Evolutionary conservation across 1,139 yeast species (phyloP), one percentile per base, ranked within the genome.

Genomic region (Entelexis paramagnoliae): DNA sequence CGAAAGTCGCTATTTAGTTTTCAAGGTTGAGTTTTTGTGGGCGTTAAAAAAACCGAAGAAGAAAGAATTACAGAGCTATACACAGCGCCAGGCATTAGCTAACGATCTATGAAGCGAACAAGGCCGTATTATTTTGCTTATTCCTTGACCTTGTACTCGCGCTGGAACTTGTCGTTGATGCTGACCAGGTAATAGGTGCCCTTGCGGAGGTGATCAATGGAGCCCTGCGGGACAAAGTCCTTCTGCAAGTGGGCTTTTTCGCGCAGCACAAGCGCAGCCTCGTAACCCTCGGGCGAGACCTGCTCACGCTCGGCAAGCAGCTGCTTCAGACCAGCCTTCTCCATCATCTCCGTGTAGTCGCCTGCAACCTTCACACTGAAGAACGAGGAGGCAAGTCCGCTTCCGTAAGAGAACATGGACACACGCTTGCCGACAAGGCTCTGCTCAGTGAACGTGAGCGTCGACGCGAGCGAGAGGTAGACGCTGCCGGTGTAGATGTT

Each of bases 401-500:
- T 91, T 60, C 99, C 99, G 70, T 93, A 93, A 26, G 98, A 91
- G 75, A 89, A 93, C 62, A 89, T 68, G 63, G 96, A 94, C 64
- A 93, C 75, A 70, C 96, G 81, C 76, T 89, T 87, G 63, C 78
- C 78, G 62, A 89, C 77, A 51, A 77, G 72, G 49, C 81, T 93
- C 51, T 78, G 75, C 45, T 88, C 91, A 58, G 82, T 85, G 65
- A 74, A 83, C 66, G 78, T 80, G 62, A 93, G 74, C 58, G 87
- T 73, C 16, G 98, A 89, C 34, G 91, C 78, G 58, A 93, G 76
- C 10, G 96, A 79, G 44, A 94, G 82, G 79, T 87, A 93, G 51
- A 88, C 80, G 42, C 96, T 86, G 58, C 93, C 98, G 47, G 97
- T 87, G 77, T 93, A 93, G 89, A 89, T 85, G 77, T 93, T 93